Conservation (phyloP, 345 rosid species). For the Aurinia saxatilis region DNA sequence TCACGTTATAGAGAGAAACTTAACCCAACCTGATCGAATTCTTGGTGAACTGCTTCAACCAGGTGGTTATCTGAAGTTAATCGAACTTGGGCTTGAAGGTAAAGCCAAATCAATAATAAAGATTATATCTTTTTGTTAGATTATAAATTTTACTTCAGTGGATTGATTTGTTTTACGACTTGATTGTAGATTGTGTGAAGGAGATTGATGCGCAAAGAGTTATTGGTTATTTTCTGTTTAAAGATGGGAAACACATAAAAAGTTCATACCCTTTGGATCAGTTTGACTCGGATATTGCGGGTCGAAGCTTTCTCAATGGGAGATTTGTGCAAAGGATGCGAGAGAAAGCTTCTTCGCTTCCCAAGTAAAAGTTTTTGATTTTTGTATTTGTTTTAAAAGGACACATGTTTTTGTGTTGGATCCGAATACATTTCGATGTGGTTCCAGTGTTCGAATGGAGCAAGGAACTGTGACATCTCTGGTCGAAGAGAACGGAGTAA, state of each 20-base stretch:
- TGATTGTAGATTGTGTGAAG: constrained; percentile 42
- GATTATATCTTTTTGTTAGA: neutral
- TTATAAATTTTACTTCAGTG: neutral
- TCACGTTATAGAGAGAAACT: constrained; percentile 47
- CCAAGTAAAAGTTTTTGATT: constrained; percentile 22
- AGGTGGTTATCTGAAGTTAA: constrained; percentile 41
- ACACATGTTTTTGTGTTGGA: neutral
- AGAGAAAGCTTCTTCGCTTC: constrained; percentile 40
- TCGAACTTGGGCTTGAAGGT: constrained; percentile 48
- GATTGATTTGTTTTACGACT: neutral
- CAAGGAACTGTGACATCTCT: constrained; percentile 49
- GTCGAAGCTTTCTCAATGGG: constrained; percentile 48
- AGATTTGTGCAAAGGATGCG: constrained; percentile 50
- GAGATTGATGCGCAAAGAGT: constrained; percentile 49
- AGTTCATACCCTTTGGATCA: constrained; percentile 37
- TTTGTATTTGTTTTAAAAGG: neutral
- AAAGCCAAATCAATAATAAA: neutral
- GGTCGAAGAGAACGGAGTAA: constrained; percentile 41
- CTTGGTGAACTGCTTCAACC: constrained; percentile 53
- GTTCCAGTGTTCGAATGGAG: constrained; percentile 35
- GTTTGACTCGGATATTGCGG: constrained; percentile 37
- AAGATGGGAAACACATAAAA: constrained; percentile 36
- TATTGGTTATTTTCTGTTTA: constrained; percentile 41
- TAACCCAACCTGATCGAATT: constrained; percentile 43
- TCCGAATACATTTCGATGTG: neutral